These are phyloP conservation scores for Metarhizium album DNA, from an alignment of 2,329 filamentous ascomycete species.

Conservation along the genomic window DNA sequence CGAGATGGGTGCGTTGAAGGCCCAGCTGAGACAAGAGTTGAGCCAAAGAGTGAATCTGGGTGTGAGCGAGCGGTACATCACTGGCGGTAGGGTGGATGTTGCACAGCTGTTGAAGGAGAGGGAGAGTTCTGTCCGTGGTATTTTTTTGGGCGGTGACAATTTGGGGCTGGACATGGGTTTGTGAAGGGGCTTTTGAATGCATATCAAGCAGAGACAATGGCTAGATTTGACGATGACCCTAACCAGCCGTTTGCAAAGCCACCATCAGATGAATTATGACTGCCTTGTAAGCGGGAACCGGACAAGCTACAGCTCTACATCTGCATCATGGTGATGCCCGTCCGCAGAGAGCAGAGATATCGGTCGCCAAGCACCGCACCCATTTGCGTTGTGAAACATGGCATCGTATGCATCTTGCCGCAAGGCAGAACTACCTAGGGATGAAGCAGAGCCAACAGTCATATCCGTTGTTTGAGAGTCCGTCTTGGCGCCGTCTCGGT, in stretches of 20 bases:
- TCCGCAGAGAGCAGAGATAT: conserved; percentile 25
- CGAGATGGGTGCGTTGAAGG: conserved; percentile 59
- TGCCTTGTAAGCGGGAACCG: not conserved
- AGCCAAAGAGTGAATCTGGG: conserved; percentile 70
- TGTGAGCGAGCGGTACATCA: conserved; percentile 78
- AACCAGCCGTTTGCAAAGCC: too few relatives aligned
- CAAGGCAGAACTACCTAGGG: conserved; percentile 11
- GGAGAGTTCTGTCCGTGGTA: conserved; percentile 30
- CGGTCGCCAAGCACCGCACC: conserved; percentile 18
- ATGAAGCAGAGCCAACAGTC: not conserved
- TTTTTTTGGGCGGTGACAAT: conserved; percentile 32
- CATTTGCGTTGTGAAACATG: conserved; percentile 19
- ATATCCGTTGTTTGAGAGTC: not conserved
- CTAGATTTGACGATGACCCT: too few relatives aligned
- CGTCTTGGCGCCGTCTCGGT: not conserved
- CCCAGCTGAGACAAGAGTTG: conserved; percentile 62
- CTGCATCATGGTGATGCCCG: conserved; percentile 19
- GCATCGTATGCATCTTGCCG: conserved; percentile 22
- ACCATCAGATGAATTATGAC: too few relatives aligned
- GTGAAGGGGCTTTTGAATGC: not conserved
- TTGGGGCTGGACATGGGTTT: conserved; percentile 17
- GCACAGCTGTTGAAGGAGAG: conserved; percentile 56
- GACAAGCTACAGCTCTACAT: conserved; percentile 22
- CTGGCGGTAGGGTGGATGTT: conserved; percentile 74
- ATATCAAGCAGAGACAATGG: not conserved